Percentiles rank a stretch among this genome's conserved stretches.
Conservation (phyloP, 2,329 filamentous ascomycete genomes). For the Calonectria pseudoreteaudii region DNA sequence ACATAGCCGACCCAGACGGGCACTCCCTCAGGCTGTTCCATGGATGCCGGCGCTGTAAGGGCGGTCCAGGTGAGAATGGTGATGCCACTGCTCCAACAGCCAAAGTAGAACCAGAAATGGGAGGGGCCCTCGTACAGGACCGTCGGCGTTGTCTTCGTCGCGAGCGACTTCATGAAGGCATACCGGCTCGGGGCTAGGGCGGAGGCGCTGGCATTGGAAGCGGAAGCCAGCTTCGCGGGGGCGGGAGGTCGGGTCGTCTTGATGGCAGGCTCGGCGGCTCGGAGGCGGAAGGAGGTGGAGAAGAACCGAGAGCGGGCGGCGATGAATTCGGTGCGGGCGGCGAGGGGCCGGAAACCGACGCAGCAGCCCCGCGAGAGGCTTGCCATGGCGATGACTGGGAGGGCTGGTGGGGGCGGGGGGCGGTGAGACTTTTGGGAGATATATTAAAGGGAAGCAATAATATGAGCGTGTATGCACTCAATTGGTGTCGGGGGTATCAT, state of each 20-base stretch:
- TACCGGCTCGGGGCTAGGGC: conserved; percentile 46
- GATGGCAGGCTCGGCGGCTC: conserved; percentile 29
- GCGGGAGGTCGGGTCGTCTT: conserved; percentile 32
- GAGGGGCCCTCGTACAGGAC: conserved; percentile 74
- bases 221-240: conserved; percentile 22
- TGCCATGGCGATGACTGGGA: conserved; percentile 41
- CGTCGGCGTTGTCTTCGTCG: conserved; percentile 66
- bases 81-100: conserved; percentile 67
- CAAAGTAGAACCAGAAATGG: conserved; percentile 71
- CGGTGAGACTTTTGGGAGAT: accelerated
- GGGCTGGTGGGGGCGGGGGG: too few relatives aligned
- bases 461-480: not conserved
- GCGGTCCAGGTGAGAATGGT: conserved; percentile 53
- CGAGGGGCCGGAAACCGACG: conserved; percentile 39
- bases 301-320: conserved; percentile 44
- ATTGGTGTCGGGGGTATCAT: conserved; percentile 22
- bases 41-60: conserved; percentile 48
- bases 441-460: not conserved
- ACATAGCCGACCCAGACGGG: conserved; percentile 67
- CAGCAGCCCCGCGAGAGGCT: conserved; percentile 47
- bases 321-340: conserved; percentile 37
- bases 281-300: conserved; percentile 43
- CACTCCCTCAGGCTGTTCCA: conserved; percentile 60
- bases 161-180: conserved; percentile 67
- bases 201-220: conserved; percentile 4